A percentile compares a stretch with the other conserved stretches of the same genome.
phyloP scores from a whole-genome alignment of 805 yeast species.

The Kuraishia hungarica region DNA sequence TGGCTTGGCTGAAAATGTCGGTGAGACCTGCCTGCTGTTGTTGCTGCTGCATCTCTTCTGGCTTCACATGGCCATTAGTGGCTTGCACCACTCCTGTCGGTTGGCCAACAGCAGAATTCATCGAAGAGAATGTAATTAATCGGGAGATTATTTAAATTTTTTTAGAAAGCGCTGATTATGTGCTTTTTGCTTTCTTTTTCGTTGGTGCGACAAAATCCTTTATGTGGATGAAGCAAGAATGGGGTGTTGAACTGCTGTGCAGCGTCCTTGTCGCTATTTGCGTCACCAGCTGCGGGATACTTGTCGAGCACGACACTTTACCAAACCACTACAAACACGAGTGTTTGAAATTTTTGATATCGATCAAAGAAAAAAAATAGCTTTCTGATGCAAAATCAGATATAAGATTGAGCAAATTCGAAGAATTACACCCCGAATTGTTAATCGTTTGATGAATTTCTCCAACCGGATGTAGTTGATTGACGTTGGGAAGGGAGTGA shows the following conservation, averaged over 20 bases:
- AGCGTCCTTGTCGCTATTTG: background rate
- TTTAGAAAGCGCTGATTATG: background rate
- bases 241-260: background rate
- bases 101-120: background rate
- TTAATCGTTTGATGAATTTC: background rate
- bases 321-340: background rate
- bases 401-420: background rate
- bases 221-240: background rate
- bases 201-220: background rate
- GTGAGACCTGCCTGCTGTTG: constrained; percentile 1
- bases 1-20: constrained; percentile 31
- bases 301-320: background rate
- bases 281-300: background rate
- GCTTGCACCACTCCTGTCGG: background rate
- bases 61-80: background rate
- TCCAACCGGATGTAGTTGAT: background rate
- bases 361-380: background rate
- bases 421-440: background rate
- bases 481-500: background rate
- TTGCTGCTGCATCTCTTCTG: background rate
- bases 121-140: background rate
- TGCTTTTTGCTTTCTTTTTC: no score
- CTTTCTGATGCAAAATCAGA: background rate
- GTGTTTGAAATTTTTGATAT: background rate
- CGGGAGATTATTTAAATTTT: no score